Base-by-base conservation (phyloP, 1,284 basidiomycete genomes). In the Pseudozyma pruni region DNA sequence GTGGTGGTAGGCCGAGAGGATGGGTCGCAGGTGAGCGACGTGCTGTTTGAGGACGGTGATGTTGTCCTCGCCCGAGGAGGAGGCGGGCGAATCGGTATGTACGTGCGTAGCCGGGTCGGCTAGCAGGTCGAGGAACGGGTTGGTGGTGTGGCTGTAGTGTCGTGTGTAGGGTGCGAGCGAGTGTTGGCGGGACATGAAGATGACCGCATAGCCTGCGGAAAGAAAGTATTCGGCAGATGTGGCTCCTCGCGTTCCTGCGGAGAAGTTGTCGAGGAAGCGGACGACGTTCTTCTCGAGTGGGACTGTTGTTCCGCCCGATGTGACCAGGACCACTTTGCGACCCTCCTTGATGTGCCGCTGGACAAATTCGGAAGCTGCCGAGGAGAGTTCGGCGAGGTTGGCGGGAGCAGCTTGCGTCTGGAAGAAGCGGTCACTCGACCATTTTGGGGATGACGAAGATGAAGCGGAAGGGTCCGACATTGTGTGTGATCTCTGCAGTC, bases 211-310 rank as follows among this genome's bases (percentile, higher is more conserved):
- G 66, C 91, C 91, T 2, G 91, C 89, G 5, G 83, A 88, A 55
- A 98, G 87, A 83, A 98, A 97, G 85, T 98, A 97, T 84, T 98
- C 95, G 1, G 95, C 95, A 4, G 94, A 98, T 0, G 95, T 94
- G 27, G 96, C 93, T 33, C 96, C 95, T 81, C 95, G 88, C 14
- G 96, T 98, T 47, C 95, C 94, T 51, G 96, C 96, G 82, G 93
- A 96, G 84, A 98, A 98, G 85, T 98, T 98, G 83, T 98, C 95
- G 27, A 98, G 86, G 84, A 97, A 98, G 47, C 96, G 92, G 41
- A 98, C 95, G 70, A 77, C 70, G 47, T 78, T 78, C 49, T 75
- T 71, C 66, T 79, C 80, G 7, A 80, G 50, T 1, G 80, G 80
- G 6, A 80, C 80, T 2, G 80, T 82, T 8, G 80, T 82, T 1